Conservation (phyloP, 805 yeast genomes). For the Lachancea mirantina region DNA sequence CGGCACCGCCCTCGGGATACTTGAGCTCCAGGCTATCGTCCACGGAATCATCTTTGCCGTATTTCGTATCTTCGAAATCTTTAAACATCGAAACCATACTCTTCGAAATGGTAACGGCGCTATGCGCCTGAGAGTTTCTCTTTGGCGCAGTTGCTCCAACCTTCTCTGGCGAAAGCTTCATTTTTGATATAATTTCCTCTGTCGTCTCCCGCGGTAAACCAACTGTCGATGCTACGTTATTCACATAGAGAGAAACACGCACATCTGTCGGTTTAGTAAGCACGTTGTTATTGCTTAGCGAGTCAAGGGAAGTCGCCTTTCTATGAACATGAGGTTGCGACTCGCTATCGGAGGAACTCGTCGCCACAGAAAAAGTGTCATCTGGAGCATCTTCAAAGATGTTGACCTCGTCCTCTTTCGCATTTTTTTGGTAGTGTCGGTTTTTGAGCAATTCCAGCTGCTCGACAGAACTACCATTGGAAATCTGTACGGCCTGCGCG, state of each 20-base stretch:
- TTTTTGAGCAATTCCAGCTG: conserved; percentile 6
- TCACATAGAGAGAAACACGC: conserved; percentile 28
- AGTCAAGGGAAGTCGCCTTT: conserved; percentile 30
- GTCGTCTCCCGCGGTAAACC: conserved; percentile 28
- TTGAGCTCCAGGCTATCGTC: not conserved
- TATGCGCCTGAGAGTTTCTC: conserved; percentile 18
- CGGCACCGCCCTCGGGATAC: conserved; percentile 4
- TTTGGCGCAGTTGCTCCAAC: conserved; percentile 15
- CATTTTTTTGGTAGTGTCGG: conserved; percentile 7
- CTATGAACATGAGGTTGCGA: conserved; percentile 22
- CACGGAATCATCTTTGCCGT: not conserved
- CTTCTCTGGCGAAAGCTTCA: conserved; percentile 25
- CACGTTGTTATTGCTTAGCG: conserved; percentile 25
- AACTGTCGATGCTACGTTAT: conserved; percentile 12
- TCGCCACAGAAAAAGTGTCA: conserved; percentile 18
- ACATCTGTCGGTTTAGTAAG: conserved; percentile 25
- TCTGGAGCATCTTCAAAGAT: conserved; percentile 30
- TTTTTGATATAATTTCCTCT: conserved; percentile 29
- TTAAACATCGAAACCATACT: conserved; percentile 27
- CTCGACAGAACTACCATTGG: conserved; percentile 14
- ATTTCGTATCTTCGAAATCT: conserved; percentile 29
- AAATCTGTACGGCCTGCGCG: conserved; percentile 27
- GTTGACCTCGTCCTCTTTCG: conserved; percentile 14
- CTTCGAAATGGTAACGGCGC: conserved; percentile 13
- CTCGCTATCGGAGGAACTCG: conserved; percentile 17